Percentiles rank a stretch among this genome's conserved stretches.
These are phyloP conservation scores for Aspergillus campestris DNA, from an alignment of 495 filamentous ascomycete genomes.

Conservation along the genomic window DNA sequence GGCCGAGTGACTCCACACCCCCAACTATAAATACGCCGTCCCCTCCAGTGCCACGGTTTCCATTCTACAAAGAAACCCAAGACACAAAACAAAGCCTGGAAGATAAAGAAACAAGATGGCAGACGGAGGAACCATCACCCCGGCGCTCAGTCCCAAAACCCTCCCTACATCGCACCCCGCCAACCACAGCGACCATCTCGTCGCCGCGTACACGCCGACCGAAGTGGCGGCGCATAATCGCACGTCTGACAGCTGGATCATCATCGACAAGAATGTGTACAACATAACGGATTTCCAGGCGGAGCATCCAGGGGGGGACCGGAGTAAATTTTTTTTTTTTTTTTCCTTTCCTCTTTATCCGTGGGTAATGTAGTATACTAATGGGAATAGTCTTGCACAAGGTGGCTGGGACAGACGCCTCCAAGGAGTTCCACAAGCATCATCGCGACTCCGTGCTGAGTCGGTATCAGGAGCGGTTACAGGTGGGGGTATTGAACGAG, in stretches of 20 bases:
- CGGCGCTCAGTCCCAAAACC: no score
- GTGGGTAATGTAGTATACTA: background rate
- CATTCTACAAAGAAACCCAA: no score
- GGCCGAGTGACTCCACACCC: no score
- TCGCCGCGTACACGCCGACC: slow-evolving; percentile 52
- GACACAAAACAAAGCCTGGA: no score
- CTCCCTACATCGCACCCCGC: background rate
- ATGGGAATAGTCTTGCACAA: slow-evolving; percentile 52
- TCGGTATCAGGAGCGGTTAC: slow-evolving; percentile 68
- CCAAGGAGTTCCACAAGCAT: slow-evolving; percentile 89
- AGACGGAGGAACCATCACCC: no score
- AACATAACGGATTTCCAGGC: slow-evolving; percentile 76
- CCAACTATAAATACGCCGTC: no score
- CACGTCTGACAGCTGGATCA: slow-evolving; percentile 63
- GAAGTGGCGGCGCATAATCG: slow-evolving; percentile 78
- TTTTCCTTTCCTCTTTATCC: background rate
- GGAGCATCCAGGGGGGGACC: slow-evolving; percentile 79
- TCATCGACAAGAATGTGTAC: slow-evolving; percentile 79
- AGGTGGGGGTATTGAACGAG: slow-evolving; percentile 44
- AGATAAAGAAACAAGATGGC: no score
- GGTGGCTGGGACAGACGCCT: slow-evolving; percentile 82
- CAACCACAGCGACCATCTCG: slow-evolving; percentile 10
- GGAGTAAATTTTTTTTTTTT: no score
- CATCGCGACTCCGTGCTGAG: slow-evolving; percentile 75
- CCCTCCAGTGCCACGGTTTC: no score